These are phyloP conservation scores for Russula compacta DNA, from an alignment of 768 basidiomycete species.

Conservation along the genomic window DNA sequence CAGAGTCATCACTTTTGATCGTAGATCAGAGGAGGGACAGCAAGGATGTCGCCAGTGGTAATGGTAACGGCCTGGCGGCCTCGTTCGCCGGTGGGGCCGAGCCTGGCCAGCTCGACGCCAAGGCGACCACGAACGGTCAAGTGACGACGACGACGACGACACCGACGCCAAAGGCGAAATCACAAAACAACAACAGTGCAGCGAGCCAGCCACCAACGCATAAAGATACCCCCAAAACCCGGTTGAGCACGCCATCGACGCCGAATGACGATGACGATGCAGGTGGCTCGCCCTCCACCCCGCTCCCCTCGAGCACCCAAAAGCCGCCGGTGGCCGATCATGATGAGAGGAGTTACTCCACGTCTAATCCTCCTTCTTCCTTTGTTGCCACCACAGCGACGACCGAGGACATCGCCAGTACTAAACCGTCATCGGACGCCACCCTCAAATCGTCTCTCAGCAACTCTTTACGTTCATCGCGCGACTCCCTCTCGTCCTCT, in stretches of 20 bases:
- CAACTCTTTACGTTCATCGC: constrained; percentile 27
- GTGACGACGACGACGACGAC: not conserved
- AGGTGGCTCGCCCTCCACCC: constrained; percentile 4
- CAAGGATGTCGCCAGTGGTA: not conserved
- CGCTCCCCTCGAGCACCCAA: constrained; percentile 1
- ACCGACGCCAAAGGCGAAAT: not conserved
- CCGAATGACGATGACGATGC: not conserved
- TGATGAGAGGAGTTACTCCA: not conserved
- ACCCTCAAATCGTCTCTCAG: constrained; percentile 27
- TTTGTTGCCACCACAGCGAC: not conserved
- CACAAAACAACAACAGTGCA: not conserved
- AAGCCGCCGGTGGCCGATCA: not conserved
- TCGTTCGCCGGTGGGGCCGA: not conserved
- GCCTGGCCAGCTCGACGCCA: not conserved
- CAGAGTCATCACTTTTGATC: not conserved
- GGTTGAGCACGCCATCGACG: not conserved
- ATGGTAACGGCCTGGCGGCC: not conserved
- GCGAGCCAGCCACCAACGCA: not conserved
- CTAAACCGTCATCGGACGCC: constrained; percentile 14
- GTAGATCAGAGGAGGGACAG: not conserved
- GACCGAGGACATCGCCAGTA: not conserved
- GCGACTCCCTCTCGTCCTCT: constrained; percentile 35
- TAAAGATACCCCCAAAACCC: no score
- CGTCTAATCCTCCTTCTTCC: not conserved
- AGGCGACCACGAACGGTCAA: not conserved